Percentiles rank a stretch among this genome's conserved stretches.
Evolutionary conservation across 2,329 filamentous ascomycete genomes (phyloP).

Genomic region (Ophiocordyceps australis): DNA sequence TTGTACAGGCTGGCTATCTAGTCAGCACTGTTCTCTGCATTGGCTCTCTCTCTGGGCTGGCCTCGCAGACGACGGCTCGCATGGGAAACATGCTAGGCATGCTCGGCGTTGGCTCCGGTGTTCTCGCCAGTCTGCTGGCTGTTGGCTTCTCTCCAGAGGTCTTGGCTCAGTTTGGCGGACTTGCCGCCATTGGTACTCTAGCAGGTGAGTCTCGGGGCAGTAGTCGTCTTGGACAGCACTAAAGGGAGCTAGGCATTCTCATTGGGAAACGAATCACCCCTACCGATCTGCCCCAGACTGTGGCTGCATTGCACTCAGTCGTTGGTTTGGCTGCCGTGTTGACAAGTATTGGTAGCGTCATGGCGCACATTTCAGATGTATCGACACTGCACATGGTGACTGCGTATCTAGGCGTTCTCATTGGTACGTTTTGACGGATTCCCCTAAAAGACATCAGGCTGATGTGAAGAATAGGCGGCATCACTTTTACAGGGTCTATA

Average conservation of each 20-base stretch:
- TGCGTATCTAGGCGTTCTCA: conserved; percentile 71
- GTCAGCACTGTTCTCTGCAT: conserved; percentile 76
- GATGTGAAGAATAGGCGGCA: conserved; percentile 48
- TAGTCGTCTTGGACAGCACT: too few relatives aligned
- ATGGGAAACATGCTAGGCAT: conserved; percentile 78
- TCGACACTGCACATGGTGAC: conserved; percentile 71
- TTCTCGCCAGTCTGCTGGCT: conserved; percentile 65
- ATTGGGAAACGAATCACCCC: conserved; percentile 80
- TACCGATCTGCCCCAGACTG: conserved; percentile 75
- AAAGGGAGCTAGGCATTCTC: conserved; percentile 35
- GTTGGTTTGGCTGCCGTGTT: conserved; percentile 78
- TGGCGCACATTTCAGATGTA: conserved; percentile 52
- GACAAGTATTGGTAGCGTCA: conserved; percentile 74
- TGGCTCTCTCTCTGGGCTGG: conserved; percentile 62
- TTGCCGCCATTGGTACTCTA: conserved; percentile 55
- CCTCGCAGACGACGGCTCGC: conserved; percentile 66
- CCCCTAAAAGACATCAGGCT: too few relatives aligned
- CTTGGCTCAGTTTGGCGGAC: conserved; percentile 58
- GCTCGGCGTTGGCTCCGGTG: conserved; percentile 66
- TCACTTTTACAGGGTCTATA: conserved; percentile 82
- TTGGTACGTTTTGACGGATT: conserved; percentile 31
- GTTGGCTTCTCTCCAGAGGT: conserved; percentile 68
- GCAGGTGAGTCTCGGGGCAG: conserved; percentile 21
- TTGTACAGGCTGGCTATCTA: conserved; percentile 77
- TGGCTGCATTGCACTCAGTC: conserved; percentile 76